Conservation (phyloP, 2,329 filamentous ascomycete species). For the Neofusicoccum umdonicola region DNA sequence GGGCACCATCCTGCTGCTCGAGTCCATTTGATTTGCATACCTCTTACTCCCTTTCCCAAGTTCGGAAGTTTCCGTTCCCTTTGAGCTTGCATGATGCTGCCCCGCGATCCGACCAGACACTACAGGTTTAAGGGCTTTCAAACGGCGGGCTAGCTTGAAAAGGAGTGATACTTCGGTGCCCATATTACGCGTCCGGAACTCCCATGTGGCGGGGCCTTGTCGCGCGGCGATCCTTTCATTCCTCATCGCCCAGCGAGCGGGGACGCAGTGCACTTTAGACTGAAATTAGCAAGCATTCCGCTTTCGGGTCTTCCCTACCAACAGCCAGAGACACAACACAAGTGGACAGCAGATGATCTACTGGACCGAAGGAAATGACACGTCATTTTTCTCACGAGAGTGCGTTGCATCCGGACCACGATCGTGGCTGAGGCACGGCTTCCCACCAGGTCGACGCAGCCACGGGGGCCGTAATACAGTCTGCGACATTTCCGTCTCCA, state of each 20-base stretch:
- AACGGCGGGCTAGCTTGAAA: no score
- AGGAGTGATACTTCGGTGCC: no score
- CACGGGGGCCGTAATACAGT: neutral
- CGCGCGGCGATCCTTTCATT: neutral
- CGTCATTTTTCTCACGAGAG: neutral
- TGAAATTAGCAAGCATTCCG: slow-evolving; percentile 2
- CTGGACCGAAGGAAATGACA: neutral
- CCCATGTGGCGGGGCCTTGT: neutral
- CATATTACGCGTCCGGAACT: neutral
- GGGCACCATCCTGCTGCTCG: no score
- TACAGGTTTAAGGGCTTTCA: no score
- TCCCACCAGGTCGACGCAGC: neutral
- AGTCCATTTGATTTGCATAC: no score
- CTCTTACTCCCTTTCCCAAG: neutral
- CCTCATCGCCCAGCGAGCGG: neutral
- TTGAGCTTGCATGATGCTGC: neutral
- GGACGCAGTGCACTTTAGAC: neutral
- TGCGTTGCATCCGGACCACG: neutral
- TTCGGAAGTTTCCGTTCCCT: neutral
- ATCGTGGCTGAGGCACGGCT: neutral
- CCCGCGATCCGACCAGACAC: neutral
- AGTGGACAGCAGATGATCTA: neutral
- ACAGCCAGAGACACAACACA: neutral
- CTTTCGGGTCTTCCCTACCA: neutral
- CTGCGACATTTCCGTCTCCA: neutral